These are phyloP conservation scores for Ogataea methanolica DNA, from an alignment of 805 yeast genomes.

Conservation along the genomic window DNA sequence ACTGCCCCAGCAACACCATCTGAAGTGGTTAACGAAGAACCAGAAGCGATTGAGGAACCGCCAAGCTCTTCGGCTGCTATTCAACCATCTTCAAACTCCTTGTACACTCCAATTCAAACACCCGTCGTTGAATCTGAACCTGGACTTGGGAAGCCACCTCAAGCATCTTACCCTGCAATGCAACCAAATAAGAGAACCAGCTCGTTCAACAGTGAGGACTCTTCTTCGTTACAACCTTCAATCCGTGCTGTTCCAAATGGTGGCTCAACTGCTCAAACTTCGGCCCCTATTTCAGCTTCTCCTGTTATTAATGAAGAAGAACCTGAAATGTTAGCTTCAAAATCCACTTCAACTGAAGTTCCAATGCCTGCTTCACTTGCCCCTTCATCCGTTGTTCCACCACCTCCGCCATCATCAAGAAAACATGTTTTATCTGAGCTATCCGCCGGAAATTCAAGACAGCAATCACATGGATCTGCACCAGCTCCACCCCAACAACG, in stretches of 20 bases:
- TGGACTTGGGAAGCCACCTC: conserved; percentile 1
- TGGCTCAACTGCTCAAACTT: conserved; percentile 11
- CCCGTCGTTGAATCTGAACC: neutral
- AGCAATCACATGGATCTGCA: conserved; percentile 23
- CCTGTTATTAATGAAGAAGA: conserved; percentile 5
- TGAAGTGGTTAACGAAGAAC: neutral
- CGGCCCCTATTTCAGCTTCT: conserved; percentile 15
- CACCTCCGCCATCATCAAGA: conserved; percentile 33
- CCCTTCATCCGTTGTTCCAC: conserved; percentile 16
- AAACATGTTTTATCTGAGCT: conserved; percentile 23
- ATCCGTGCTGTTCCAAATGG: conserved; percentile 1
- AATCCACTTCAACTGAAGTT: conserved; percentile 3
- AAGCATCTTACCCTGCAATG: conserved; percentile 24
- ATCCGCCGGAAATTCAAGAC: conserved; percentile 9
- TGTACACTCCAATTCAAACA: conserved; percentile 3
- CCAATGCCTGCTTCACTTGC: conserved; percentile 6
- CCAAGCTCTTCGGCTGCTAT: neutral
- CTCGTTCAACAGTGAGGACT: conserved; percentile 17
- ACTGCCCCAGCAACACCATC: neutral
- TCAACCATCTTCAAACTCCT: neutral
- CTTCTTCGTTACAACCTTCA: conserved; percentile 22
- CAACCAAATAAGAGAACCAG: conserved; percentile 28
- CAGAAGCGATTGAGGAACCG: neutral
- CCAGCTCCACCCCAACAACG: conserved; percentile 33
- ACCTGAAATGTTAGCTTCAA: neutral